Conservation (phyloP, 768 basidiomycete species). For the Guyanaporus albipodus region DNA sequence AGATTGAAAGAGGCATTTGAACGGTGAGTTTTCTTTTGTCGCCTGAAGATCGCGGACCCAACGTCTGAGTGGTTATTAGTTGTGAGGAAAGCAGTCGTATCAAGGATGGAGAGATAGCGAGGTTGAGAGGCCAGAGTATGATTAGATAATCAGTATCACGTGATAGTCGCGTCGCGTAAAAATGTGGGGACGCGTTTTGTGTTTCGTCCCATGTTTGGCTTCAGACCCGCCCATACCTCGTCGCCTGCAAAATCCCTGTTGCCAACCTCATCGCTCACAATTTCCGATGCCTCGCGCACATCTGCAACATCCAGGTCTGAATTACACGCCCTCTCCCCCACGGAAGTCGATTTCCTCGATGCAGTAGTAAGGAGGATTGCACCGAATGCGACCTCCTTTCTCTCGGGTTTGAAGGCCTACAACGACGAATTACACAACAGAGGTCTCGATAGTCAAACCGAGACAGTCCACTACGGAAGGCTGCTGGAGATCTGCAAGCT, state of each 20-base stretch:
- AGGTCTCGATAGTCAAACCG: constrained; percentile 69
- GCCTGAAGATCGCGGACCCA: too few relatives aligned
- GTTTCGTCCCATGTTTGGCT: constrained; percentile 37
- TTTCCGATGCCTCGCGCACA: constrained; percentile 38
- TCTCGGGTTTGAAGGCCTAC: constrained; percentile 82
- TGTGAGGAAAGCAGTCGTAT: constrained; percentile 4
- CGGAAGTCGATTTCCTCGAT: constrained; percentile 71
- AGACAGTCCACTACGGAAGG: constrained; percentile 79
- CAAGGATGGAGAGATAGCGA: constrained; percentile 7
- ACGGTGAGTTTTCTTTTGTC: too few relatives aligned
- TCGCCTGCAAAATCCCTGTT: constrained; percentile 38
- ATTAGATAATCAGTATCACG: constrained; percentile 29
- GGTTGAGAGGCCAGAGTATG: background rate
- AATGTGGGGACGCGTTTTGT: constrained; percentile 14
- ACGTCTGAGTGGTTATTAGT: background rate
- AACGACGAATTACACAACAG: constrained; percentile 71
- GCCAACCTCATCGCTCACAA: constrained; percentile 7
- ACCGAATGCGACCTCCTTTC: constrained; percentile 66
- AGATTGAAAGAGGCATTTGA: constrained; percentile 14
- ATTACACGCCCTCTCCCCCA: constrained; percentile 44
- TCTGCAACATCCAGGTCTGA: constrained; percentile 44
- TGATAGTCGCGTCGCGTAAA: constrained; percentile 26
- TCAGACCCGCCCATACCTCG: constrained; percentile 47
- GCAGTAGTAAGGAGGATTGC: constrained; percentile 69
- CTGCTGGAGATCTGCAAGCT: constrained; percentile 79